Conservation (phyloP, 192 early-diverging fungal species). For the Umbelopsis sp. region DNA sequence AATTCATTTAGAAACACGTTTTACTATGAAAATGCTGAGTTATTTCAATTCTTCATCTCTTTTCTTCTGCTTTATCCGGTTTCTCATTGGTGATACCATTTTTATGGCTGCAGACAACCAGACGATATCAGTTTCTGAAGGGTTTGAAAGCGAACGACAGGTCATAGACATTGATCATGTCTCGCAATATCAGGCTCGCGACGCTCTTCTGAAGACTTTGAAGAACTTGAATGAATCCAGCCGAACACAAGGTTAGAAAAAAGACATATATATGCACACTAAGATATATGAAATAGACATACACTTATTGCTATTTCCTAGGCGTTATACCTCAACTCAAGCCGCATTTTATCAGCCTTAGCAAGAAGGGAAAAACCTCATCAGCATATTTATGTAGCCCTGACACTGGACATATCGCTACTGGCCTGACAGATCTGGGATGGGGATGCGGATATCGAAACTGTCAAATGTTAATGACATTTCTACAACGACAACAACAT, state of each 20-base stretch:
- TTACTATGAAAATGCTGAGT: no score
- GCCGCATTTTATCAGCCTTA: slow-evolving; percentile 27
- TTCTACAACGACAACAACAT: slow-evolving; percentile 37
- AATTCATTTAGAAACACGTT: no score
- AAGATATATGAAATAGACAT: not conserved
- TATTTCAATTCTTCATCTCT: no score
- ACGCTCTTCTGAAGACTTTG: not conserved
- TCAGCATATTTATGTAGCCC: slow-evolving; percentile 32
- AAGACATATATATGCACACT: not conserved
- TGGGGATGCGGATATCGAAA: slow-evolving; percentile 81
- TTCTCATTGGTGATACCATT: no score
- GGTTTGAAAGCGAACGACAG: no score
- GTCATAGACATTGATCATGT: no score
- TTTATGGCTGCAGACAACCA: no score
- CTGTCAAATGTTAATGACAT: slow-evolving; percentile 66
- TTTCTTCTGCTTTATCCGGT: no score
- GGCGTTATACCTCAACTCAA: slow-evolving; percentile 23
- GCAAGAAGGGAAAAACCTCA: slow-evolving; percentile 22
- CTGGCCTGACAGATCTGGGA: slow-evolving; percentile 48
- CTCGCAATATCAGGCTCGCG: not conserved
- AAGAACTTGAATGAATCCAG: slow-evolving; percentile 7
- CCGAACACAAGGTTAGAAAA: not conserved
- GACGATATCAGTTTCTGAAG: no score
- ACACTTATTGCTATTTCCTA: not conserved
- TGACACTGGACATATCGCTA: slow-evolving; percentile 29